These are phyloP conservation scores for Testicularia cyperi DNA, from an alignment of 1,284 basidiomycete genomes.

Conservation along the genomic window DNA sequence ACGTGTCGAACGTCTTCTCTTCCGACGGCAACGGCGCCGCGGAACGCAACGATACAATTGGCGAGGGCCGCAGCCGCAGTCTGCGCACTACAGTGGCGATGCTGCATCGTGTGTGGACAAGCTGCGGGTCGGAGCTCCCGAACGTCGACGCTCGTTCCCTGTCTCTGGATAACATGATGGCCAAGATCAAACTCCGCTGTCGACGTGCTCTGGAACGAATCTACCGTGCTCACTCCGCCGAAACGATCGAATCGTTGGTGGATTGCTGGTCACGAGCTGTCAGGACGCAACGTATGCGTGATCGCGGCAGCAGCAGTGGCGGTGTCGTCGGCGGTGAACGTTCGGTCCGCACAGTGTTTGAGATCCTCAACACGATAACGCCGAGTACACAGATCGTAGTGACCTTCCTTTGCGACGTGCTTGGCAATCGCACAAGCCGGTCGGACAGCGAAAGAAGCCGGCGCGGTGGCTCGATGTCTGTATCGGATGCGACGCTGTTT, in stretches of 20 bases:
- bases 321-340: not conserved
- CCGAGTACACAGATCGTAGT: slow-evolving; percentile 84
- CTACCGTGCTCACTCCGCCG: slow-evolving; percentile 75
- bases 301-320: too few relatives aligned
- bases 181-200: slow-evolving; percentile 22
- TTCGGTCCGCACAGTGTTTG: slow-evolving; percentile 65
- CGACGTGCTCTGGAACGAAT: slow-evolving; percentile 70
- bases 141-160: slow-evolving; percentile 24
- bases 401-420: slow-evolving; percentile 78
- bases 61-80: slow-evolving; percentile 3
- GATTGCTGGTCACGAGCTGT: slow-evolving; percentile 70
- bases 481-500: slow-evolving; percentile 64
- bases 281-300: not conserved
- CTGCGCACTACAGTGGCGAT: slow-evolving; percentile 31
- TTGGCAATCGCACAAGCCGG: slow-evolving; percentile 58
- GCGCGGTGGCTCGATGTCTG: slow-evolving; percentile 1
- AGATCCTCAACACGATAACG: slow-evolving; percentile 79
- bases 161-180: slow-evolving; percentile 24
- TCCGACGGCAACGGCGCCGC: slow-evolving; percentile 8
- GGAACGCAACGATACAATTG: slow-evolving; percentile 1
- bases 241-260: slow-evolving; percentile 78
- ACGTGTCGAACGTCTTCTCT: slow-evolving; percentile 46
- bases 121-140: slow-evolving; percentile 6
- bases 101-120: slow-evolving; percentile 40
- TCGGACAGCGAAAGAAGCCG: slow-evolving; percentile 62